Base-by-base conservation (phyloP, 768 basidiomycete genomes). In the Mycena chlorophos region DNA sequence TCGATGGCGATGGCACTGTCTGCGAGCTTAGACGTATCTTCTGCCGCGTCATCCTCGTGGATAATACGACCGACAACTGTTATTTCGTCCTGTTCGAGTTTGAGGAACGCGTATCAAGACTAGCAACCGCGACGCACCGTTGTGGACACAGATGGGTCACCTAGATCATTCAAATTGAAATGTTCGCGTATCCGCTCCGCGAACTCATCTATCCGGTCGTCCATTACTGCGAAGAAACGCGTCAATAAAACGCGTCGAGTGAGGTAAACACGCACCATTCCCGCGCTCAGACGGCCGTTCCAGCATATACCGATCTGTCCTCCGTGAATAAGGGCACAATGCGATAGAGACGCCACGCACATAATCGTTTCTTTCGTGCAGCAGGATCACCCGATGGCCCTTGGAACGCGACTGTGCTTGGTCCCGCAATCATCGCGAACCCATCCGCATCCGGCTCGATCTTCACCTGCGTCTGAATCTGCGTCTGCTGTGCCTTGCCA, bases 281-380 rank as follows among this genome's bases (percentile, higher is more conserved):
- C 91, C 88, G 43, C 94, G 78, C 65, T 91, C 90, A 2, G 84
- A 83, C 23, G 89, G 78, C 72, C 91, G 94, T 70, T 98, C 94
- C 65, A 90, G 94, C 94, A 96, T 95, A 69, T 98, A 98, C 26
- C 90, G 83, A 78, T 87, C 89, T 91, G 61, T 23, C 31, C 34
- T 23, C 13, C 20, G 8, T 13, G 43, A 31, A 46, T 60, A 25
- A 50, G 23, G 39, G 5, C 34, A 25, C 23, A 23, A 0, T 45
- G 12, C 52, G 25, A 46, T 16, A 29, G 43, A 25, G 42, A 39
- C 23, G 47, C 34, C 10, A 71, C 85, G 76, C 67, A 89, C 89
- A 89, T 30, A 78, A 75, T 29, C 85, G 79, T 52, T 71, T 74
- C 55, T 76, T 81, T 38, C 65, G 71, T 0, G 75, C 68, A n/a